Conservation (phyloP, 306 rosid species). For the Sechiopsis laciniata region DNA sequence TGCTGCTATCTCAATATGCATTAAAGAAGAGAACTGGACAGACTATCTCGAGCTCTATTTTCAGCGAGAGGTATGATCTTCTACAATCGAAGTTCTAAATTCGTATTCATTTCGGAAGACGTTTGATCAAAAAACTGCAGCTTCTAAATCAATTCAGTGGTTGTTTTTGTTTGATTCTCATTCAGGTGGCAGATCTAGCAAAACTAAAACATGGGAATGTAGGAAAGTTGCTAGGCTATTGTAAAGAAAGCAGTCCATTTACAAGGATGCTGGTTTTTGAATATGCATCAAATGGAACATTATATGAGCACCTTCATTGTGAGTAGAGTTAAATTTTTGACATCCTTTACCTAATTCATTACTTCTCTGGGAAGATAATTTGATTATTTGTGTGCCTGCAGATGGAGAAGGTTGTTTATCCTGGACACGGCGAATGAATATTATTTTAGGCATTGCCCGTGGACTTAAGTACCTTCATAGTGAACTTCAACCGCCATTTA, state of each 20-base stretch:
- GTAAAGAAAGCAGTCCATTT: slow-evolving; percentile 75
- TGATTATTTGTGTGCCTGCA: slow-evolving; percentile 25
- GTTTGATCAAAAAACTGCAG: neutral
- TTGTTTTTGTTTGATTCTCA: slow-evolving; percentile 5
- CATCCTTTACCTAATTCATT: slow-evolving; percentile 17
- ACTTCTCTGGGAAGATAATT: neutral
- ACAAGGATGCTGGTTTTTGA: slow-evolving; percentile 94
- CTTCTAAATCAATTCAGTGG: slow-evolving; percentile 4
- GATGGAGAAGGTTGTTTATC: slow-evolving; percentile 87
- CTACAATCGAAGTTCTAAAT: neutral
- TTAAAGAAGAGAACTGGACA: slow-evolving; percentile 85
- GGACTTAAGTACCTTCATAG: slow-evolving; percentile 86
- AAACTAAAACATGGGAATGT: slow-evolving; percentile 69
- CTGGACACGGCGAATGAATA: slow-evolving; percentile 89
- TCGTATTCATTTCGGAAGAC: neutral
- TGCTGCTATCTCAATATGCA: slow-evolving; percentile 86
- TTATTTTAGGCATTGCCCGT: slow-evolving; percentile 69
- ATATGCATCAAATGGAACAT: slow-evolving; percentile 91
- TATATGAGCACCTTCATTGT: slow-evolving; percentile 86
- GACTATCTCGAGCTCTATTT: slow-evolving; percentile 87
- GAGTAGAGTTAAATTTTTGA: slow-evolving; percentile 24
- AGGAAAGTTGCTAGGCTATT: slow-evolving; percentile 82
- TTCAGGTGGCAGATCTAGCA: slow-evolving; percentile 84
- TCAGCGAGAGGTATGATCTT: slow-evolving; percentile 67
- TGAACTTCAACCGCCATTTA: slow-evolving; percentile 85